phyloP scores from a whole-genome alignment of 164 flowering plant species.

The Stephania cephalantha region DNA sequence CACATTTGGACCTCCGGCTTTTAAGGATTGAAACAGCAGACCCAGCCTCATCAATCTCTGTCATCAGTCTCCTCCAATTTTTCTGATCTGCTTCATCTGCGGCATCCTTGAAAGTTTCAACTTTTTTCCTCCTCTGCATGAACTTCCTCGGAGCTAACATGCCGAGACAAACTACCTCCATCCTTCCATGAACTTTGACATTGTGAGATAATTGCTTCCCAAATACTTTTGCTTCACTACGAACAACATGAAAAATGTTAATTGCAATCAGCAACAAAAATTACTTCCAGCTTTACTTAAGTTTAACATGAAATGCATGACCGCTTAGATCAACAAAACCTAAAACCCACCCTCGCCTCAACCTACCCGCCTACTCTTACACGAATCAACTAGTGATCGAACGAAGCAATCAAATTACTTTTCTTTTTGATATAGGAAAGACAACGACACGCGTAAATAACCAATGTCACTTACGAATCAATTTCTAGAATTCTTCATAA shows the following conservation, averaged over 20 bases:
- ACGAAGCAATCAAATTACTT: too few relatives aligned
- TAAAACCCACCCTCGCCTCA: too few relatives aligned
- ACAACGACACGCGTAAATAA: too few relatives aligned
- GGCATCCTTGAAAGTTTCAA: constrained; percentile 70
- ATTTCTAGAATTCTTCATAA: too few relatives aligned
- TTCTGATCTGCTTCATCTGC: constrained; percentile 79
- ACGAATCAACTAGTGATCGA: too few relatives aligned
- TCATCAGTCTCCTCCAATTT: constrained; percentile 85
- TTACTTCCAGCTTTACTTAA: neutral
- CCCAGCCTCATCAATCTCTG: constrained; percentile 76
- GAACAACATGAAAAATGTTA: neutral
- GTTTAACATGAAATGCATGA: too few relatives aligned
- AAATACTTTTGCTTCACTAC: constrained; percentile 31
- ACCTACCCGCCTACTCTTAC: too few relatives aligned
- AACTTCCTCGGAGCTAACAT: constrained; percentile 93
- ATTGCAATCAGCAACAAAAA: neutral
- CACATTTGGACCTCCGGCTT: constrained; percentile 31
- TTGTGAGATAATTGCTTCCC: constrained; percentile 17
- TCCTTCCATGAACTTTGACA: constrained; percentile 27
- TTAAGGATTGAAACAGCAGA: constrained; percentile 69
- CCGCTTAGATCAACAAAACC: too few relatives aligned
- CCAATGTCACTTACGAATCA: too few relatives aligned
- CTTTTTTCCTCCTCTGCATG: constrained; percentile 70
- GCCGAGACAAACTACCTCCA: constrained; percentile 50
- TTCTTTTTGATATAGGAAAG: too few relatives aligned